A percentile compares a stretch with the other conserved stretches of the same genome.
These are phyloP conservation scores for Trypanosomatidae sp. DNA, from an alignment of 208 protist genomes.

Conservation along the genomic window DNA sequence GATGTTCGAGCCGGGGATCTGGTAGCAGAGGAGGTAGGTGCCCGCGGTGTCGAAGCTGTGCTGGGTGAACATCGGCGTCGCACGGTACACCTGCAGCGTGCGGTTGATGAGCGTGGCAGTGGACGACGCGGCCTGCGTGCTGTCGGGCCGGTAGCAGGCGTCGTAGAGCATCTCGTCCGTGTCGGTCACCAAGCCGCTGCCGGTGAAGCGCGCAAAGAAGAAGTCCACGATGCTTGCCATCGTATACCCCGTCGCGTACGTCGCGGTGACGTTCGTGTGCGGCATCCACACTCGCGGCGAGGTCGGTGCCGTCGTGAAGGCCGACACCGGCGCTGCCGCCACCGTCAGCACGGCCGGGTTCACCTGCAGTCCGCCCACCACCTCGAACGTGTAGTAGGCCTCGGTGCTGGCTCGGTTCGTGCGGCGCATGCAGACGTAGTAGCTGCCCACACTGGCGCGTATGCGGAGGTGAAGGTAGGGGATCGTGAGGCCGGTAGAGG, in stretches of 20 bases:
- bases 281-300: slow-evolving; percentile 66
- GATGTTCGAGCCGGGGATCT: slow-evolving; percentile 43
- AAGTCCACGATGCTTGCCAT: slow-evolving; percentile 38
- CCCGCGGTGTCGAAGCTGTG: slow-evolving; percentile 55
- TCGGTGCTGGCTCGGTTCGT: slow-evolving; percentile 46
- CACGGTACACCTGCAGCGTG: slow-evolving; percentile 59
- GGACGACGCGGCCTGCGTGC: slow-evolving; percentile 28
- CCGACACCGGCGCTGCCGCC: slow-evolving; percentile 42
- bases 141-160: slow-evolving; percentile 70
- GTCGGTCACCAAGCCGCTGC: slow-evolving; percentile 22
- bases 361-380: slow-evolving; percentile 55
- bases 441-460: slow-evolving; percentile 47
- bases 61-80: slow-evolving; percentile 29
- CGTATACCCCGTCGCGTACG: slow-evolving; percentile 22
- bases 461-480: slow-evolving; percentile 79
- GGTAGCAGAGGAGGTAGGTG: slow-evolving; percentile 76
- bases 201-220: slow-evolving; percentile 72
- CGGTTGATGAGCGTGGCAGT: slow-evolving; percentile 57
- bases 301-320: slow-evolving; percentile 49
- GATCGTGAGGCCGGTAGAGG: slow-evolving; percentile 15
- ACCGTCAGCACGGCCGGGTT: slow-evolving; percentile 48
- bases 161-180: slow-evolving; percentile 53
- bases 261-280: slow-evolving; percentile 42
- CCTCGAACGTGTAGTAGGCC: slow-evolving; percentile 70
- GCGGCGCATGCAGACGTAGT: slow-evolving; percentile 82